Conservation (phyloP, 129 eudicot species). For the Tanacetum coccineum region DNA sequence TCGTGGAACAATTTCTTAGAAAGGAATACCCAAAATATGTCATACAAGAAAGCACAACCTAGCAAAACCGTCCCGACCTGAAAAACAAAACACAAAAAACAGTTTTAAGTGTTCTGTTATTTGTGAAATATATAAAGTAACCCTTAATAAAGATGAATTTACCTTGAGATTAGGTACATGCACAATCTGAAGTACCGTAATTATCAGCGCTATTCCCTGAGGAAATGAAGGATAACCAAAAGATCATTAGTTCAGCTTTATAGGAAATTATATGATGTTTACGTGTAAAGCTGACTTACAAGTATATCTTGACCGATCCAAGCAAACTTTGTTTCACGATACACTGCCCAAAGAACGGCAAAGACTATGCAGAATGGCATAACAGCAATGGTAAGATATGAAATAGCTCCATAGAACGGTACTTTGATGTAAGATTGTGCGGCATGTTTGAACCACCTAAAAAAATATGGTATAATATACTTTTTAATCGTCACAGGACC, state of each 20-base stretch:
- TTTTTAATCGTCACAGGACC: neutral
- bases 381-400: conserved; percentile 75
- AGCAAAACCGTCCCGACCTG: conserved; percentile 83
- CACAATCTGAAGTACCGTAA: conserved; percentile 86
- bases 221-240: conserved; percentile 19
- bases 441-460: conserved; percentile 63
- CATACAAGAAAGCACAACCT: conserved; percentile 77
- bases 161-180: conserved; percentile 95
- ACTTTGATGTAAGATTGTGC: conserved; percentile 60
- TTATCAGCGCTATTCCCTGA: conserved; percentile 83
- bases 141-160: conserved; percentile 2
- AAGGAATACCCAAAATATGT: conserved; percentile 89
- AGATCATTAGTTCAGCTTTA: conserved; percentile 15
- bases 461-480: too few species aligned
- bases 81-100: conserved; percentile 19
- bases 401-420: conserved; percentile 70
- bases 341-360: conserved; percentile 81
- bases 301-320: conserved; percentile 95
- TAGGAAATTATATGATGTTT: neutral
- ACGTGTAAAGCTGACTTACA: conserved; percentile 41
- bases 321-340: conserved; percentile 52
- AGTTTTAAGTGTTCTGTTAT: neutral
- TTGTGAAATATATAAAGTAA: neutral
- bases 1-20: conserved; percentile 76
- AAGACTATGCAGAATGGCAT: conserved; percentile 73